Evolutionary conservation across 1,139 yeast species (phyloP).

Genomic region (Suhomyces wounanorum): DNA sequence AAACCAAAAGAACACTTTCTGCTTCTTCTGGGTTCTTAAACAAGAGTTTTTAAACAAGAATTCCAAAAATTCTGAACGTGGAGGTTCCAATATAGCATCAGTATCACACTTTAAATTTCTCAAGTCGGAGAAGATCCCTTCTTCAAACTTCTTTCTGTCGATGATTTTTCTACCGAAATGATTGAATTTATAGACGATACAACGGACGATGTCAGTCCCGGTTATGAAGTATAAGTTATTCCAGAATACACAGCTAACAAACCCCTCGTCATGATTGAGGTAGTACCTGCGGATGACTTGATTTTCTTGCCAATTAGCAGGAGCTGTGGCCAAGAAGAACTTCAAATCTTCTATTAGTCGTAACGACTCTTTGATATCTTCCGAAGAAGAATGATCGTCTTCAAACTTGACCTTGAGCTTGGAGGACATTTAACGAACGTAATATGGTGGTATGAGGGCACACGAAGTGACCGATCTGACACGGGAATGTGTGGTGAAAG

Average conservation of each 20-base stretch:
- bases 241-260: conserved; percentile 92
- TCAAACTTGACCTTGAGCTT: conserved; percentile 12
- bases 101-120: conserved; percentile 84
- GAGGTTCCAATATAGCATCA: conserved; percentile 86
- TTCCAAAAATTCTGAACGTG: conserved; percentile 82
- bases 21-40: conserved; percentile 92
- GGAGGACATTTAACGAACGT: conserved; percentile 11
- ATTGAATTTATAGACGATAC: conserved; percentile 84
- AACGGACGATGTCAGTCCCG: conserved; percentile 94
- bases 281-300: conserved; percentile 87
- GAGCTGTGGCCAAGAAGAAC: conserved; percentile 87
- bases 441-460: background rate
- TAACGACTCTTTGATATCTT: conserved; percentile 51
- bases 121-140: conserved; percentile 90
- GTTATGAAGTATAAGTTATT: conserved; percentile 86
- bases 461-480: background rate
- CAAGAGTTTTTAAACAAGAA: conserved; percentile 86
- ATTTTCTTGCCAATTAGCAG: conserved; percentile 89
- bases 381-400: conserved; percentile 12
- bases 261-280: conserved; percentile 85
- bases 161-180: conserved; percentile 85
- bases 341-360: conserved; percentile 74
- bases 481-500: background rate
- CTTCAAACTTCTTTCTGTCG: conserved; percentile 94
- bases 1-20: conserved; percentile 96